Base-by-base conservation (phyloP, 2,329 filamentous ascomycete genomes). In the Cladosporium sp. region DNA sequence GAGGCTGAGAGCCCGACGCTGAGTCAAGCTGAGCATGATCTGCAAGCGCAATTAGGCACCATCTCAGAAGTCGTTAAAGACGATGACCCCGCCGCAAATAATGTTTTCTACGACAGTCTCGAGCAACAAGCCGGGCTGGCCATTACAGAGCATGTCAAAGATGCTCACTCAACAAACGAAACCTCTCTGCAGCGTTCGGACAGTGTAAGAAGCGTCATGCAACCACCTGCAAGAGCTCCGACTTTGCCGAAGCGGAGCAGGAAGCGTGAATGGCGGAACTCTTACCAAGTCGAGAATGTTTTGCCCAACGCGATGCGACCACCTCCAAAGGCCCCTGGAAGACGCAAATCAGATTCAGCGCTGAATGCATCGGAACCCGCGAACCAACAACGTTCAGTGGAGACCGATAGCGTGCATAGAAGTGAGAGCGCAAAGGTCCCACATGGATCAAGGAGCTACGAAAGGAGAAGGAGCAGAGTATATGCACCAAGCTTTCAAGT, bases 21-120 rank as follows among this genome's bases (percentile, higher is more conserved):
- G 41, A 75, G 72, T 52, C 68, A 76, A 58, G 72, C 72, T 8
- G 72, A 71, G 55, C 57, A 65, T 11, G 71, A 72, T 22, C 53
- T 68, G 30, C 55, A 63, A 19, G 47, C 51, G 18, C 56, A 63
- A 35, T 57, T 64, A 7, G 53, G 49, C 22, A 46, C 51, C 30
- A 62, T 62, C 45, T 19, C 29, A 7, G 40, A 50, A 38, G 30
- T 29, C 12, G 30, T 49, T 12, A 38, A 41, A n/a, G 11, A 40
- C 8, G 45, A 48, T 15, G 36, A 48, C 16, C 13, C 32, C n/a
- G 7, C 32, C 32, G 7, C 32, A 3, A n/a, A 35, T n/a, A 4
- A 3, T 35, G 22, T 9, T 27, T 27, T 27, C 22, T 9, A 27
- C 9, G 22, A 27, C 9, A 9, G 22, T 9, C 22, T 27, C 22